Evolutionary conservation across 2,329 filamentous ascomycete genomes (phyloP).

Genomic region (Colletotrichum sp.): DNA sequence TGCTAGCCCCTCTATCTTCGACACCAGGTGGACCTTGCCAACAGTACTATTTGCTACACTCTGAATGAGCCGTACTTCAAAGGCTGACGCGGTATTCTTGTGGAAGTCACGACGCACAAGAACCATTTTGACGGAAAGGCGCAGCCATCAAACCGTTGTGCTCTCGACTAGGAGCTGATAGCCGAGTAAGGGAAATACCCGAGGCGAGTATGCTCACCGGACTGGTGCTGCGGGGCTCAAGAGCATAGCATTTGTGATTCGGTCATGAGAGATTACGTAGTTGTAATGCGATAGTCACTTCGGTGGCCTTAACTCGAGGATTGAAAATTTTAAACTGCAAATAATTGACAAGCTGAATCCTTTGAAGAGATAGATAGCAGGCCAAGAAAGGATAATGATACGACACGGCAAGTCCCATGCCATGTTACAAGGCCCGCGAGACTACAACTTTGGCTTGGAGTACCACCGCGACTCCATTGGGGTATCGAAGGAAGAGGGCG

Average conservation of each 20-base stretch:
- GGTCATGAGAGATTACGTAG: neutral
- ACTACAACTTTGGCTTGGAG: neutral
- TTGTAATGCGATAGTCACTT: neutral
- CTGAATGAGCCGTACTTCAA: neutral
- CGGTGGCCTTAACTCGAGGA: neutral
- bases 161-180: neutral
- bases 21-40: neutral
- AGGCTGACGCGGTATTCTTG: neutral
- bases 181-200: neutral
- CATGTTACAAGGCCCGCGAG: neutral
- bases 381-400: neutral
- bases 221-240: neutral
- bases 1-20: neutral
- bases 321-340: neutral
- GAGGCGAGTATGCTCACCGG: neutral
- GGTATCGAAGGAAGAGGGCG: fast-evolving
- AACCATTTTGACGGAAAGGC: neutral
- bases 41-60: neutral
- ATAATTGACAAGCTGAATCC: neutral
- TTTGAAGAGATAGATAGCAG: neutral
- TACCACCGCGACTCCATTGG: neutral
- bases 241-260: neutral
- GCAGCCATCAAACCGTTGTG: neutral
- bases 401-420: too few relatives aligned
- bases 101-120: neutral